Percentiles rank a stretch among this genome's conserved stretches.
Evolutionary conservation across 2,329 filamentous ascomycete genomes (phyloP).

Genomic region (Penicillium italicum): DNA sequence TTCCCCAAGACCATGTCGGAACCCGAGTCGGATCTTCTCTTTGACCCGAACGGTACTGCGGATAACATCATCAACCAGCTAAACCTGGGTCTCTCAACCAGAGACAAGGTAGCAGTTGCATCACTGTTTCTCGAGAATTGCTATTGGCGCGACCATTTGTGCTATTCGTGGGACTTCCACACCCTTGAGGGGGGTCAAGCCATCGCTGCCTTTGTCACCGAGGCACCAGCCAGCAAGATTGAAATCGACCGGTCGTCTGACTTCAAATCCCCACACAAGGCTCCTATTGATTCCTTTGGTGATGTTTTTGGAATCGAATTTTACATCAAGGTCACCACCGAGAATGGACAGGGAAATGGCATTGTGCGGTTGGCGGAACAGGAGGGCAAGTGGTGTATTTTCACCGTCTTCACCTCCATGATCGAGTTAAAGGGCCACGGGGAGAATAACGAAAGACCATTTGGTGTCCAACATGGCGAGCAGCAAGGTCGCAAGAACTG

Average conservation of each 20-base stretch:
- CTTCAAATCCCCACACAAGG: conserved; percentile 44
- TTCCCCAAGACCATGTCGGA: conserved; percentile 42
- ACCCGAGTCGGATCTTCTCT: conserved; percentile 27
- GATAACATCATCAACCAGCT: conserved; percentile 36
- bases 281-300: conserved; percentile 50
- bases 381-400: conserved; percentile 56
- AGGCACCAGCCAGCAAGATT: conserved; percentile 45
- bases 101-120: conserved; percentile 35
- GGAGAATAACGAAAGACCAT: conserved; percentile 52
- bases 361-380: conserved; percentile 50
- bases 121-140: conserved; percentile 50
- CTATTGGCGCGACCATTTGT: conserved; percentile 60
- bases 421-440: conserved; percentile 53
- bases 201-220: conserved; percentile 35
- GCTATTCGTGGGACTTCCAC: conserved; percentile 54
- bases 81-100: conserved; percentile 38
- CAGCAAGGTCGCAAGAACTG: conserved; percentile 57
- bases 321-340: conserved; percentile 54
- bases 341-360: conserved; percentile 55
- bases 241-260: conserved; percentile 47
- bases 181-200: conserved; percentile 50
- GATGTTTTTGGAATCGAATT: conserved; percentile 54
- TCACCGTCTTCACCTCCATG: conserved; percentile 61
- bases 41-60: conserved; percentile 40
- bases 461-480: conserved; percentile 56